Evolutionary conservation across 164 flowering plant genomes (phyloP).

Genomic region (Litsea cubeba): DNA sequence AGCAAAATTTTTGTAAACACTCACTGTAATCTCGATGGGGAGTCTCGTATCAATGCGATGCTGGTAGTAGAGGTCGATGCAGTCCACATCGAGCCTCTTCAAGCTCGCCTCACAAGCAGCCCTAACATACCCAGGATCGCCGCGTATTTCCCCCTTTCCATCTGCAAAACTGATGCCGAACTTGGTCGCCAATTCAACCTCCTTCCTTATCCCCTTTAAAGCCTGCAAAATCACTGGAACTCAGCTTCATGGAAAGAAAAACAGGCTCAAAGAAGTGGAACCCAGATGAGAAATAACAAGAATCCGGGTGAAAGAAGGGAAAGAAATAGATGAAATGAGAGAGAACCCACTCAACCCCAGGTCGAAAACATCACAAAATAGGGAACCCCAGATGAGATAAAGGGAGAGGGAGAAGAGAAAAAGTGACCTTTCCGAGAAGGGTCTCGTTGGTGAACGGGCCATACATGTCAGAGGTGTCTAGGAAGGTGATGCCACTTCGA

Average conservation of each 20-base stretch:
- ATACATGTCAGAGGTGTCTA: no score
- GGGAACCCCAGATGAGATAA: no score
- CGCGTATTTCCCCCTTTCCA: constrained; percentile 3
- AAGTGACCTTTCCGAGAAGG: no score
- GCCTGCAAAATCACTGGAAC: constrained; percentile 11
- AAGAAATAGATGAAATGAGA: not conserved
- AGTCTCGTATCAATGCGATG: constrained; percentile 14
- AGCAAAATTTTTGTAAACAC: not conserved
- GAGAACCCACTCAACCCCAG: no score
- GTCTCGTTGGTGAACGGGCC: no score
- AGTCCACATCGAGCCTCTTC: constrained; percentile 17
- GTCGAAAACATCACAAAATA: no score
- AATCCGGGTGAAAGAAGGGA: not conserved
- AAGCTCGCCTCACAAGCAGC: constrained; percentile 14
- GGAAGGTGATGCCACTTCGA: no score
- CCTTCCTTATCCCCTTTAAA: constrained; percentile 17
- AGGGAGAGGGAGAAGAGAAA: no score
- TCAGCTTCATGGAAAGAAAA: no score
- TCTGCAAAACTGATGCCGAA: constrained; percentile 11
- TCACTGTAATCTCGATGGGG: constrained; percentile 16
- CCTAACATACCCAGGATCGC: constrained; percentile 13
- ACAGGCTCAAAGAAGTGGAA: not conserved
- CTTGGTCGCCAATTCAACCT: constrained; percentile 22
- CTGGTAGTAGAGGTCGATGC: constrained; percentile 19
- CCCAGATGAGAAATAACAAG: not conserved